These are phyloP conservation scores for Penicillium decumbens DNA, from an alignment of 2,329 filamentous ascomycete genomes.

Conservation along the genomic window DNA sequence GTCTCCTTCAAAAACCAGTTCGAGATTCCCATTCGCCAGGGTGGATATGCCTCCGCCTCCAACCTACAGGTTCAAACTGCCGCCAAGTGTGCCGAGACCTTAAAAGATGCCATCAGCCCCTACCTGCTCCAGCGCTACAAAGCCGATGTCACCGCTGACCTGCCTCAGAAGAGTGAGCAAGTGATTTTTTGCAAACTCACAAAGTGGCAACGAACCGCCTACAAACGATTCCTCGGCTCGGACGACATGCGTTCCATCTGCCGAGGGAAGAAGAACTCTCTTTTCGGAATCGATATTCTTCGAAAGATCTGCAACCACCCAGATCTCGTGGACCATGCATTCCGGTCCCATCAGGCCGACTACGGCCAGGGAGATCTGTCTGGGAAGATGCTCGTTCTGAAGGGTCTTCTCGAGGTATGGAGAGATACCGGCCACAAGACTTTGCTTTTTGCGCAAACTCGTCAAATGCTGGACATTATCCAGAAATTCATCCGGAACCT, in stretches of 20 bases:
- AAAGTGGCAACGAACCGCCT: slow-evolving; percentile 69
- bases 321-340: slow-evolving; percentile 70
- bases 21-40: slow-evolving; percentile 86
- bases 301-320: slow-evolving; percentile 98
- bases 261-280: slow-evolving; percentile 66
- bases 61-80: slow-evolving; percentile 93
- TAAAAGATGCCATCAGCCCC: slow-evolving; percentile 90
- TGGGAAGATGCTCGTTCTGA: slow-evolving; percentile 93
- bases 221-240: slow-evolving; percentile 74
- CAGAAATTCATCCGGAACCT: slow-evolving; percentile 70
- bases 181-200: slow-evolving; percentile 95
- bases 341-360: slow-evolving; percentile 53
- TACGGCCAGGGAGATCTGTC: slow-evolving; percentile 78
- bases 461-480: slow-evolving; percentile 92
- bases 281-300: slow-evolving; percentile 86
- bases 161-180: slow-evolving; percentile 93
- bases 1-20: slow-evolving; percentile 89
- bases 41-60: slow-evolving; percentile 91
- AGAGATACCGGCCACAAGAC: slow-evolving; percentile 91
- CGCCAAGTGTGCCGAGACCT: slow-evolving; percentile 84
- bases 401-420: slow-evolving; percentile 82
- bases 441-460: slow-evolving; percentile 84
- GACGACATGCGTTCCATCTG: slow-evolving; percentile 82
- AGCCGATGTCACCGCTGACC: slow-evolving; percentile 83
- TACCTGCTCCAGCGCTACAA: slow-evolving; percentile 92